Percentiles rank a stretch among this genome's conserved stretches.
These are phyloP conservation scores for Oldenlandia corymbosa DNA, from an alignment of 257 asterid genomes.

Conservation along the genomic window DNA sequence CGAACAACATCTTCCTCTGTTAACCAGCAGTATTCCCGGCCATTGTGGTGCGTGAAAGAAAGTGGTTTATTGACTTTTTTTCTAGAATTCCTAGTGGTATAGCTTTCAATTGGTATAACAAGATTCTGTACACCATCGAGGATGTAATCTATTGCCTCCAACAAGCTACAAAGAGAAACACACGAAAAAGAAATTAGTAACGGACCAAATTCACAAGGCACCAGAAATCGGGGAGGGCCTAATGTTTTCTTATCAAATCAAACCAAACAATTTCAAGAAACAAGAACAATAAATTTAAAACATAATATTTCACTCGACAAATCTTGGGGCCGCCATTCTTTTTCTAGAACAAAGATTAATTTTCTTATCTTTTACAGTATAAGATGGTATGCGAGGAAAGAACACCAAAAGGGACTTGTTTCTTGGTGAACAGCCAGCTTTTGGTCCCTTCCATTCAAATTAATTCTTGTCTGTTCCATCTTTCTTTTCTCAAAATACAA, in stretches of 20 bases:
- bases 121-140: slow-evolving; percentile 78
- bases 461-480: neutral
- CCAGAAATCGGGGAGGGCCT: neutral
- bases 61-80: slow-evolving; percentile 34
- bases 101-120: slow-evolving; percentile 57
- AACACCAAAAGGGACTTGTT: neutral
- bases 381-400: neutral
- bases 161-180: slow-evolving; percentile 38
- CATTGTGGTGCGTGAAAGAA: slow-evolving; percentile 22
- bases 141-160: slow-evolving; percentile 66
- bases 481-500: neutral
- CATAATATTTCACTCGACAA: neutral
- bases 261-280: neutral
- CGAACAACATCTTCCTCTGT: slow-evolving; percentile 73
- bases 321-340: no score
- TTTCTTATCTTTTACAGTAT: neutral
- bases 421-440: neutral
- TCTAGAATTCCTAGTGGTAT: slow-evolving; percentile 32
- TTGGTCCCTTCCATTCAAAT: neutral
- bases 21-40: slow-evolving; percentile 62
- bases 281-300: neutral
- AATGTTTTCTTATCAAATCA: neutral
- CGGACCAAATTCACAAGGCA: neutral
- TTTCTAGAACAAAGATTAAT: neutral
- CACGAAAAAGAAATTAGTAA: no score